These are phyloP conservation scores for Piloderma croceum DNA, from an alignment of 768 basidiomycete genomes.

Conservation along the genomic window DNA sequence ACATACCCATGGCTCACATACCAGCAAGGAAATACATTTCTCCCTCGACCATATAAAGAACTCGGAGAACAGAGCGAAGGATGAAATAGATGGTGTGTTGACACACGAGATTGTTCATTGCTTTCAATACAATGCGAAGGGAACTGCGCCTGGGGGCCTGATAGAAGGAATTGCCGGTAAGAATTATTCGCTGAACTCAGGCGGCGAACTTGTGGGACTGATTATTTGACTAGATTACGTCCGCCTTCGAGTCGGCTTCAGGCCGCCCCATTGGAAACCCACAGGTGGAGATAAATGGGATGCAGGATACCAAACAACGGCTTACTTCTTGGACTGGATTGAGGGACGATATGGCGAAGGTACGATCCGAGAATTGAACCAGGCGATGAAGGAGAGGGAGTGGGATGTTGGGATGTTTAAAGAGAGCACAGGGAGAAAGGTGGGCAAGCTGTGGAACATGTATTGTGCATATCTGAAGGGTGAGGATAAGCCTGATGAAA, in stretches of 20 bases:
- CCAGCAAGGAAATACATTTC: conserved; percentile 70
- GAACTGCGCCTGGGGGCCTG: conserved; percentile 60
- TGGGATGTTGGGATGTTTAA: conserved; percentile 52
- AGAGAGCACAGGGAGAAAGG: conserved; percentile 43
- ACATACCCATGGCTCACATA: conserved; percentile 49
- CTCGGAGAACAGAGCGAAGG: conserved; percentile 25
- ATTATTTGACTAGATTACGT: conserved; percentile 54
- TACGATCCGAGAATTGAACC: conserved; percentile 55
- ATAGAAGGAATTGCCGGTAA: conserved; percentile 77
- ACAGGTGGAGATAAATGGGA: conserved; percentile 55
- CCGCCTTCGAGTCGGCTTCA: conserved; percentile 50
- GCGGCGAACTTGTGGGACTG: not conserved
- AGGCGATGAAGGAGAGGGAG: conserved; percentile 38
- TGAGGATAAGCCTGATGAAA: no score
- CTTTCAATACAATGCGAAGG: conserved; percentile 62
- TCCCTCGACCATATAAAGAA: conserved; percentile 59
- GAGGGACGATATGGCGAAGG: conserved; percentile 49
- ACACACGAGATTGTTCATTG: conserved; percentile 77
- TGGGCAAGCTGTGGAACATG: conserved; percentile 52
- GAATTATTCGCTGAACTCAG: conserved; percentile 7
- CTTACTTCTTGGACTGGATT: conserved; percentile 68
- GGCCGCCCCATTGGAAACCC: conserved; percentile 67
- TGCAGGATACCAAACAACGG: conserved; percentile 69
- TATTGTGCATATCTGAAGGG: no score
- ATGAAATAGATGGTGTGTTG: conserved; percentile 69